Base-by-base conservation (phyloP, 2,329 filamentous ascomycete species). In the Endocalyx cinctus region DNA sequence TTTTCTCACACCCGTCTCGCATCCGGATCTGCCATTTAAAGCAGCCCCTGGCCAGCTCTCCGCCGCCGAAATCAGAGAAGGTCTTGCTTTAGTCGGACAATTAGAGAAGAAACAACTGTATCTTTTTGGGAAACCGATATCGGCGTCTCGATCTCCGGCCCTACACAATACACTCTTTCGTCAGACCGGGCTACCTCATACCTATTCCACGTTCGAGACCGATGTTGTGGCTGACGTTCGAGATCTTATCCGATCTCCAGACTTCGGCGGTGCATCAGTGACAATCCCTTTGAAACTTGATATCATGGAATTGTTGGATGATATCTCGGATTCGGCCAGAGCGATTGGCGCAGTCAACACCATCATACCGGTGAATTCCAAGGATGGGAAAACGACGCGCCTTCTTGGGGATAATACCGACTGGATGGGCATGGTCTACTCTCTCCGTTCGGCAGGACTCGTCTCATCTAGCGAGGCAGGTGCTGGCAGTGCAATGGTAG, bases 221-320 rank as follows among this genome's bases (percentile, higher is more conserved):
- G 75, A 80, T 43, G 62, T 72, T 18, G 75, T 69, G 8, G 59
- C 66, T 6, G 70, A 83, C 22, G 67, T 94, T 4, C 66, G 69
- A 44, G 64, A 75, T 3, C 62, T 87, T 31, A 81, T 98, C 38
- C 76, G 74, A 6, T 65, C 78, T 1, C 66, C 81, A 1, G 71
- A 83, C 46, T 98, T 98, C 54, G 92, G 92, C 6, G 92, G 92
- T 37, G 90, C 87, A 4, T 96, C 88, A 4, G 87, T 98, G 28
- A 98, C 92, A 0, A 97, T 98, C 31, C 92, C 92, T 1, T 70
- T 98, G 34, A 98, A 98, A 65, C 69, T 92, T 18, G 87, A 94
- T 48, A 79, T 97, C 37, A 87, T 94, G 64, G 70, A 76, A 1
- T 63, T 90, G 5, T 67, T 98, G 11, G 88, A 97, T 54, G 78